Conservation (phyloP, 202 grass and related monocot genomes). For the Musa balbisiana region DNA sequence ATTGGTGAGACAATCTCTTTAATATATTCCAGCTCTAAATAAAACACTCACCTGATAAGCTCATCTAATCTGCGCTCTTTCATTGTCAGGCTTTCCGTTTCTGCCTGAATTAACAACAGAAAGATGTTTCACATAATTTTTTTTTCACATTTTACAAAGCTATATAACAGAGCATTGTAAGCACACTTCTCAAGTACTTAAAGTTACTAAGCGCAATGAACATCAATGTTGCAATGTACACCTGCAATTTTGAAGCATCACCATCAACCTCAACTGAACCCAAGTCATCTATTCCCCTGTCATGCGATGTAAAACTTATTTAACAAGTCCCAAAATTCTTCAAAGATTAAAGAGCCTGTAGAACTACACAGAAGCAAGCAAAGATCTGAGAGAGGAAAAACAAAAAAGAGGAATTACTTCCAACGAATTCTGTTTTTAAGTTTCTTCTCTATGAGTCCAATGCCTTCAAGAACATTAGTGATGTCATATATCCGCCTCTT, state of each 20-base stretch:
- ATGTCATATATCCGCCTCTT: constrained; percentile 96
- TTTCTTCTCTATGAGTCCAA: constrained; percentile 88
- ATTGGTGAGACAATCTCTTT: background rate
- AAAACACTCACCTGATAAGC: constrained; percentile 46
- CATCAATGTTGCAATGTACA: background rate
- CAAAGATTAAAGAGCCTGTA: background rate
- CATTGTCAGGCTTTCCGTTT: constrained; percentile 58
- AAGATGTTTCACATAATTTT: background rate
- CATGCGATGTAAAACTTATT: constrained; percentile 5
- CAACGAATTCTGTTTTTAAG: constrained; percentile 75
- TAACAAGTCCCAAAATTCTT: too few species aligned
- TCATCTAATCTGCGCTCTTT: constrained; percentile 66
- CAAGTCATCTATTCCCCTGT: constrained; percentile 55
- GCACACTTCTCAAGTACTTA: too few species aligned
- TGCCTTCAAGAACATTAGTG: constrained; percentile 93
- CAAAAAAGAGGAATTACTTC: constrained; percentile 54
- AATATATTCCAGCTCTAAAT: constrained; percentile 19
- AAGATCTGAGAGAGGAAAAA: background rate
- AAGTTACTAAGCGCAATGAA: background rate
- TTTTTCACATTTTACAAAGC: background rate
- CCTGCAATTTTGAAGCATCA: constrained; percentile 63
- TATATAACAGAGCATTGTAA: background rate
- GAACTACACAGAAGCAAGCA: background rate
- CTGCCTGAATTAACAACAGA: constrained; percentile 38
- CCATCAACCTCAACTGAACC: constrained; percentile 52